Conservation (phyloP, 2,329 filamentous ascomycete genomes). For the Trematosphaeria pertusa region DNA sequence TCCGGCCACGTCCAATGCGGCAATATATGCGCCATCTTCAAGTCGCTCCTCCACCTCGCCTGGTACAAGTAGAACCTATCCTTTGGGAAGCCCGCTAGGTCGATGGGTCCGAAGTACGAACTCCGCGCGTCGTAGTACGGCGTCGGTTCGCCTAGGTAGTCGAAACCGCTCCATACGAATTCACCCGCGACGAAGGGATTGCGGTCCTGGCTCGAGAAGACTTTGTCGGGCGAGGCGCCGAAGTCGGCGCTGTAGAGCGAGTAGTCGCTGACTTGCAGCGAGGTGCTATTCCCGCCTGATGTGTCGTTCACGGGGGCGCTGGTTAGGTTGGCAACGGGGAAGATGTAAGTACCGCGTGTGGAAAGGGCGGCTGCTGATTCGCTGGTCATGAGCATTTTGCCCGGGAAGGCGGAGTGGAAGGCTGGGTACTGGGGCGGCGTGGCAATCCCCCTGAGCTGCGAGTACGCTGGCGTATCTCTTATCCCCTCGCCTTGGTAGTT, state of each 20-base stretch:
- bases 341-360: slow-evolving; percentile 60
- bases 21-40: slow-evolving; percentile 60
- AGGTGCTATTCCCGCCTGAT: slow-evolving; percentile 44
- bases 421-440: slow-evolving; percentile 51
- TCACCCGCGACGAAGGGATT: slow-evolving; percentile 61
- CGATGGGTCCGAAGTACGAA: slow-evolving; percentile 64
- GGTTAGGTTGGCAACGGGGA: slow-evolving; percentile 55
- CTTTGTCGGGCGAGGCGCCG: slow-evolving; percentile 61
- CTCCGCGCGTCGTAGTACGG: slow-evolving; percentile 58
- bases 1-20: slow-evolving; percentile 65
- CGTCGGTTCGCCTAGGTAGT: slow-evolving; percentile 60
- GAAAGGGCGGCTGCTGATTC: slow-evolving; percentile 53
- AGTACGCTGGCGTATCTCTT: slow-evolving; percentile 39
- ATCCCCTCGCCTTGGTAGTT: slow-evolving; percentile 65
- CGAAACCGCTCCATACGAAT: slow-evolving; percentile 61
- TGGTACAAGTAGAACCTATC: slow-evolving; percentile 65
- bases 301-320: slow-evolving; percentile 50
- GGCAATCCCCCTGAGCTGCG: slow-evolving; percentile 38
- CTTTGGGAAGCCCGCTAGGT: slow-evolving; percentile 64
- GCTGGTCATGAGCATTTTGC: slow-evolving; percentile 52
- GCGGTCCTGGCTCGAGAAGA: slow-evolving; percentile 58
- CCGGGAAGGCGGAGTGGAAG: slow-evolving; percentile 56
- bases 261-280: slow-evolving; percentile 56
- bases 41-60: slow-evolving; percentile 58
- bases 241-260: slow-evolving; percentile 59